These are phyloP conservation scores for Clavispora vitiphila DNA, from an alignment of 805 yeast genomes.

Conservation along the genomic window DNA sequence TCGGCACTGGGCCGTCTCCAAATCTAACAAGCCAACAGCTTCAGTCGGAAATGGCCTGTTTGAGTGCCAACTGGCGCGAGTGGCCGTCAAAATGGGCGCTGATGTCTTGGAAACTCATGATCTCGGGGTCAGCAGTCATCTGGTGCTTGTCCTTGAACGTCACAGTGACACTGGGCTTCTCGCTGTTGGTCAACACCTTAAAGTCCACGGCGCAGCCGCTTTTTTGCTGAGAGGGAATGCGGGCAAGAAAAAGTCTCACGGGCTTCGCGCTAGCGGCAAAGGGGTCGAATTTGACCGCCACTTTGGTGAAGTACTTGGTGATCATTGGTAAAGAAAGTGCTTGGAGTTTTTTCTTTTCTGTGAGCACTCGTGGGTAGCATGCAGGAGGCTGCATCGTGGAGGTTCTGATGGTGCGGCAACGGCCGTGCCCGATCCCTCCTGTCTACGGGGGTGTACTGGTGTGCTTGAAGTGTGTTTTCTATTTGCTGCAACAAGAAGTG, in stretches of 20 bases:
- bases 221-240: constrained; percentile 73
- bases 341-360: neutral
- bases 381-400: too few species aligned
- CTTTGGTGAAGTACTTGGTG: constrained; percentile 81
- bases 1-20: too few species aligned
- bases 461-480: too few species aligned
- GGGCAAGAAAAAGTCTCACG: constrained; percentile 72
- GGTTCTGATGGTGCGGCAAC: too few species aligned
- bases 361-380: too few species aligned
- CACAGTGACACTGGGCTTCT: constrained; percentile 63
- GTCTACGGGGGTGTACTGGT: too few species aligned
- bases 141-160: constrained; percentile 74
- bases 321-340: constrained; percentile 48
- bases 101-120: constrained; percentile 54
- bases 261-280: constrained; percentile 63
- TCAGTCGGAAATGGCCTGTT: constrained; percentile 54
- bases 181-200: constrained; percentile 48
- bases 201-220: constrained; percentile 54
- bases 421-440: too few species aligned
- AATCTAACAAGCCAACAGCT: too few species aligned
- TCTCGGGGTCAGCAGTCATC: constrained; percentile 62
- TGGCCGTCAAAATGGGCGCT: constrained; percentile 69
- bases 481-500: too few species aligned
- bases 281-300: constrained; percentile 75
- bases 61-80: constrained; percentile 69